A percentile compares a stretch with the other conserved stretches of the same genome.
Conservation (phyloP, 2,329 filamentous ascomycete species). For the Coniochaeta ligniaria region DNA sequence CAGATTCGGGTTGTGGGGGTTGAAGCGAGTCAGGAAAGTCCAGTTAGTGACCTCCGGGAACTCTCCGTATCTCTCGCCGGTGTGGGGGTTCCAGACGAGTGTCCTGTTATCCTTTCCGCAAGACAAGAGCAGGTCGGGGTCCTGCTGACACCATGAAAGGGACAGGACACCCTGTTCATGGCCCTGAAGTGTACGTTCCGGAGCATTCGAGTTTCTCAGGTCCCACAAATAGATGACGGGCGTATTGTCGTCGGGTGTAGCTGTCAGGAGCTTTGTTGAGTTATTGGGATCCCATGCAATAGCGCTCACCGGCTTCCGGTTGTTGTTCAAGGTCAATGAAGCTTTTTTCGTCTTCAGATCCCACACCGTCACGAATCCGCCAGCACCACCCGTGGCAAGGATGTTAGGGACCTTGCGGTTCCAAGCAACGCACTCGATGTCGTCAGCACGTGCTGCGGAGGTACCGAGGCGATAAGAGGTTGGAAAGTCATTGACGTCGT, state of each 20-base stretch:
- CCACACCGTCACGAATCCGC: conserved; percentile 97
- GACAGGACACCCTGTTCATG: conserved; percentile 93
- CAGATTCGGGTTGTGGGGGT: conserved; percentile 85
- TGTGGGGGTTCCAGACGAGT: conserved; percentile 93
- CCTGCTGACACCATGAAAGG: conserved; percentile 90
- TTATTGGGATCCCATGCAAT: conserved; percentile 97
- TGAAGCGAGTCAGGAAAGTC: conserved; percentile 94
- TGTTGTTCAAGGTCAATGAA: conserved; percentile 91
- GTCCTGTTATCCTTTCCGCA: conserved; percentile 96
- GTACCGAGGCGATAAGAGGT: conserved; percentile 87
- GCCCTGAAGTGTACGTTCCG: conserved; percentile 80
- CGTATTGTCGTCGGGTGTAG: conserved; percentile 80
- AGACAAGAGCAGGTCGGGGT: conserved; percentile 81
- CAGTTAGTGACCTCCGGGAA: conserved; percentile 98
- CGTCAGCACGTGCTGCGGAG: conserved; percentile 80
- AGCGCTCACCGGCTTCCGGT: conserved; percentile 87
- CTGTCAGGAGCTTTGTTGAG: conserved; percentile 88
- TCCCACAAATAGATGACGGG: conserved; percentile 92
- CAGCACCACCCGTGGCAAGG: conserved; percentile 84
- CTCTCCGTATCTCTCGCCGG: conserved; percentile 79
- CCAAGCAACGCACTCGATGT: conserved; percentile 96
- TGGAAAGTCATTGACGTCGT: conserved; percentile 83
- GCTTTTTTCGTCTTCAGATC: conserved; percentile 98
- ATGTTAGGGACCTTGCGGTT: conserved; percentile 98
- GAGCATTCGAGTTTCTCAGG: conserved; percentile 89